Evolutionary conservation across 1,284 basidiomycete genomes (phyloP), one percentile per base, ranked within the genome.

Genomic region (Sanguinoderma infundibulare): DNA sequence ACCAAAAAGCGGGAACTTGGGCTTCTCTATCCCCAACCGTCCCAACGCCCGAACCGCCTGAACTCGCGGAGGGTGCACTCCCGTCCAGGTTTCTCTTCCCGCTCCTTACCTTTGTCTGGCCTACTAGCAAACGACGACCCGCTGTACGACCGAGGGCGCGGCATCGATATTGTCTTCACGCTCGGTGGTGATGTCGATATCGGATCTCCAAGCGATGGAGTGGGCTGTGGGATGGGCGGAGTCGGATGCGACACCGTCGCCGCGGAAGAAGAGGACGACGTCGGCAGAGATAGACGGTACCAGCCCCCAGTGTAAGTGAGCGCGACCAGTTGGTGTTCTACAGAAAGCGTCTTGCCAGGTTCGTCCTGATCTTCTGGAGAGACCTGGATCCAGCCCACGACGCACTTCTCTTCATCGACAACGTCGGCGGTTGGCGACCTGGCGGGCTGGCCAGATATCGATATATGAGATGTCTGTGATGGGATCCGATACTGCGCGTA

Each of bases 401-500:
- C 86, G 67, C 93, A 95, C 57, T 87, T 85, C 77, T 96, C 94
- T 70, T 95, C 92, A 40, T 92, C 92, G 17, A 84, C 83, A 40
- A 87, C 79, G 67, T 92, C 90, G 3, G 82, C 81, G 28, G 83
- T 83, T 5, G 85, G 78, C 1, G 86, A 76, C 62, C 84, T 85
- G 35, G 83, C 77, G 2, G 80, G 74, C 15, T 83, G 82, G 15
- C 87, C 81, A 4, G 89, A 88, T 26, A 94, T 75, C 6, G 90
- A 88, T 52, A 92, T 90, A 64, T 94, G 91, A n/a, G 91, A 79
- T 5, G 90, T 87, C 70, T 92, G 91, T 6, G 87, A 79, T 15
- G 96, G 96, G 67, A 98, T 91, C 51, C 93, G 87, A 75, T 95
- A 98, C 70, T 95, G 93, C 17, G 95, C 95, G 70, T 95, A 94